Percentiles rank a stretch among this genome's conserved stretches.
Evolutionary conservation across 768 basidiomycete species (phyloP).

Genomic region (Leucosporidium creatinivorum): DNA sequence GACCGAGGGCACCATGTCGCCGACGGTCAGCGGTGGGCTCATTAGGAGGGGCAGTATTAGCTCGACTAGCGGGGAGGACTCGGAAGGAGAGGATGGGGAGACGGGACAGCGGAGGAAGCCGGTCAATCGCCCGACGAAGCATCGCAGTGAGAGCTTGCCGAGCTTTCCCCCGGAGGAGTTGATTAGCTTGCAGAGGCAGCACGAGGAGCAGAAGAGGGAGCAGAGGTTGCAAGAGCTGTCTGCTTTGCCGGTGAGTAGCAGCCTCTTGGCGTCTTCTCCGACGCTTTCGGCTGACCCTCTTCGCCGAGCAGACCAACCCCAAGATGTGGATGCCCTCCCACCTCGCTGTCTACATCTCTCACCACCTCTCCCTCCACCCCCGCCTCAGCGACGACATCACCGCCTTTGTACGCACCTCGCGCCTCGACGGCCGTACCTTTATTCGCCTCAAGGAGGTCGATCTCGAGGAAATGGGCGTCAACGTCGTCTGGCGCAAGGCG

Average conservation of each 20-base stretch:
- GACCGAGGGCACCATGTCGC: background rate
- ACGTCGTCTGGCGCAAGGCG: constrained; percentile 22
- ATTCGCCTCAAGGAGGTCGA: constrained; percentile 30
- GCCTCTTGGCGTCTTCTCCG: background rate
- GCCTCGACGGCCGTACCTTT: constrained; percentile 32
- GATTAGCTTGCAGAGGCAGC: background rate
- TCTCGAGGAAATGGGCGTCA: constrained; percentile 34
- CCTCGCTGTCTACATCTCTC: constrained; percentile 31
- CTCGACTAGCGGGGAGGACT: background rate
- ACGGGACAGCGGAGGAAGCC: background rate
- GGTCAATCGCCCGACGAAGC: constrained; percentile 1
- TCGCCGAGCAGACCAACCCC: constrained; percentile 19
- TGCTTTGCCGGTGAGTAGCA: constrained; percentile 16
- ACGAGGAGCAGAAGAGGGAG: background rate
- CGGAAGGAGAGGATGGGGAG: constrained; percentile 1
- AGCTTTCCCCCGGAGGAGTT: constrained; percentile 5
- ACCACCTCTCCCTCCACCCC: constrained; percentile 28
- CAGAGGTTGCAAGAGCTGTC: constrained; percentile 5
- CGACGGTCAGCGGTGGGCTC: constrained; percentile 23
- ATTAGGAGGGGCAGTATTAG: constrained; percentile 1
- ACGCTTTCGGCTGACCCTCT: background rate
- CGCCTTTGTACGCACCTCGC: constrained; percentile 28
- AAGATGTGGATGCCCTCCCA: constrained; percentile 34
- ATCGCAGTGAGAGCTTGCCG: constrained; percentile 27
- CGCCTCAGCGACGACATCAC: constrained; percentile 30